A percentile compares a stretch with the other conserved stretches of the same genome.
Conservation (phyloP, 257 asterid species). For the Solanum tarapatanum region DNA sequence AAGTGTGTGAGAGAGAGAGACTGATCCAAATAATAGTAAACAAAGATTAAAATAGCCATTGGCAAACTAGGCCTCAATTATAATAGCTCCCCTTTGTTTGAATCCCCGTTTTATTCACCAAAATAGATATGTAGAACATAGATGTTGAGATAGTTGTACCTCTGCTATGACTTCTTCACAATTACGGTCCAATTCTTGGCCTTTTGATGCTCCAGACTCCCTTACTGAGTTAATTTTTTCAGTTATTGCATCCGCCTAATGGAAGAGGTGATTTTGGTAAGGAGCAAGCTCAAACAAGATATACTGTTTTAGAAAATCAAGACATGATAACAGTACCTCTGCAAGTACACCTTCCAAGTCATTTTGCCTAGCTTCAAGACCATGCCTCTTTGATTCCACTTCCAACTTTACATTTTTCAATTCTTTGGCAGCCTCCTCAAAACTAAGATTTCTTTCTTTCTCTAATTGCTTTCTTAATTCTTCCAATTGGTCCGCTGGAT, state of each 20-base stretch:
- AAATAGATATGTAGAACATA: not conserved
- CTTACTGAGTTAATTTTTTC: slow-evolving; percentile 27
- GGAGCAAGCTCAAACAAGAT: not conserved
- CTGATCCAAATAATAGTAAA: not conserved
- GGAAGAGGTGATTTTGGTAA: not conserved
- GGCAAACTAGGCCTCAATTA: not conserved
- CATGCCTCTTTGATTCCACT: slow-evolving; percentile 44
- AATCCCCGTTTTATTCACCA: not conserved
- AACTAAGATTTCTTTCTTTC: slow-evolving; percentile 35
- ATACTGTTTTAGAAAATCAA: not conserved
- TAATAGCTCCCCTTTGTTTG: not conserved
- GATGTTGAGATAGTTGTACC: slow-evolving; percentile 22
- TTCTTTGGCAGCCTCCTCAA: slow-evolving; percentile 44
- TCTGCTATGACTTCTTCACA: slow-evolving; percentile 49
- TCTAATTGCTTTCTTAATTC: slow-evolving; percentile 49
- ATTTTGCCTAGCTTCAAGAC: slow-evolving; percentile 40
- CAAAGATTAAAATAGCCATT: not conserved
- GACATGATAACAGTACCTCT: slow-evolving; percentile 33
- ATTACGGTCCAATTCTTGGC: slow-evolving; percentile 33
- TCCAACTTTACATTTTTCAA: slow-evolving; percentile 46
- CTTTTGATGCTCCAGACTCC: slow-evolving; percentile 52
- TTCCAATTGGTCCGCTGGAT: slow-evolving; percentile 50
- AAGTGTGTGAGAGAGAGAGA: not conserved
- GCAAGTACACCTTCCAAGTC: slow-evolving; percentile 54
- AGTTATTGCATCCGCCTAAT: slow-evolving; percentile 42